Evolutionary conservation across 2,329 filamentous ascomycete genomes (phyloP), one percentile per base, ranked within the genome.

Genomic region (Eurotiales sp.): DNA sequence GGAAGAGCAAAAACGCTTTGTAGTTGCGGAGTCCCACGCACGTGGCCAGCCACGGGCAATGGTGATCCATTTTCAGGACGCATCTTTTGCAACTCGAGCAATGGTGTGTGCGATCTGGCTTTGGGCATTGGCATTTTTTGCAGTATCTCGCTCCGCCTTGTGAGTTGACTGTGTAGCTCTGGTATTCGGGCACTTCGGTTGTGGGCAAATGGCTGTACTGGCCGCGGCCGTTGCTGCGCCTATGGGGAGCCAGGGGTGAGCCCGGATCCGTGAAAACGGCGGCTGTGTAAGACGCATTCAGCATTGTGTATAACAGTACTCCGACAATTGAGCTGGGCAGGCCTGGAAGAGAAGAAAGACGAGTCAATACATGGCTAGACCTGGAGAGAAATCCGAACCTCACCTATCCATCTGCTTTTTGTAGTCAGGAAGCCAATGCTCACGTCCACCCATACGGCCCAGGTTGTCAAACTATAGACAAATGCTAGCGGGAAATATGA

Each of bases 21-120:
- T 96, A 95, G 72, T 99, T 99, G 64, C 83, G 84, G 57, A 99
- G 76, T 17, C 93, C 93, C 54, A 99, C 88, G 70, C 93, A 99
- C 3, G 90, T 96, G 23, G 93, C 92, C 45, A 99, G 80, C 93
- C 93, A 99, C 14, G 93, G 93, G 68, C 93, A 99, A 74, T 99
- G 93, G 70, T 99, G 93, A 67, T 99, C 93, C 93, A 99, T 99
- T 77, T 99, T 99, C 69, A 99, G 78, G 22, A 99, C 91, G 69
- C 93, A 99, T 64, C 87, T 86, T 59, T 86, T 84, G 73, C 93
- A 99, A 3, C 90, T 95, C 10, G 90, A 95, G 78, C 93, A 99
- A 75, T 99, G 93, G 70, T 99, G 93, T 27, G 92, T 85, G 55
- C 93, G 88, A 72, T 99, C 93, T 37, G 93, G 93, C 75, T 99